phyloP scores from a whole-genome alignment of 2,329 filamentous ascomycete genomes.

The Pestalotiopsis sp. region DNA sequence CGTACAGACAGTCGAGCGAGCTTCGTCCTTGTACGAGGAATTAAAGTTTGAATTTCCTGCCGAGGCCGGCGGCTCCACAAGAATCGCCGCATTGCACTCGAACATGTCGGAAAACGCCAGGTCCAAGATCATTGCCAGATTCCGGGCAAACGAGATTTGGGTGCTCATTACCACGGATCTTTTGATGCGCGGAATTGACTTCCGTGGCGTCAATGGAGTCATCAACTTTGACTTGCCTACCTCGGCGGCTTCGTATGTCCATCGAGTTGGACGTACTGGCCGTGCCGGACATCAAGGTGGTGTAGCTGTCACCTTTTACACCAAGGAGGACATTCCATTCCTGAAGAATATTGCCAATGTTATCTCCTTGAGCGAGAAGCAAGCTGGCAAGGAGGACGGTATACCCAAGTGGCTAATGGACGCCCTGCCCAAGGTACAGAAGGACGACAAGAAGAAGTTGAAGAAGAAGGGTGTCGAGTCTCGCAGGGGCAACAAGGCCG shows the following conservation, averaged over 20 bases:
- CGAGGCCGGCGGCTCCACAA: slow-evolving; percentile 79
- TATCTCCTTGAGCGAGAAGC: slow-evolving; percentile 79
- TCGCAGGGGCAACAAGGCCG: slow-evolving; percentile 51
- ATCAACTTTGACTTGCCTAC: slow-evolving; percentile 97
- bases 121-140: slow-evolving; percentile 81
- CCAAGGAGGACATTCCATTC: slow-evolving; percentile 87
- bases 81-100: slow-evolving; percentile 89
- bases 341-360: slow-evolving; percentile 93
- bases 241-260: slow-evolving; percentile 88
- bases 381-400: slow-evolving; percentile 59
- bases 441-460: slow-evolving; percentile 80
- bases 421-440: slow-evolving; percentile 79
- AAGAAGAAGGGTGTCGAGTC: slow-evolving; percentile 80
- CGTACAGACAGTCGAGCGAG: slow-evolving; percentile 92
- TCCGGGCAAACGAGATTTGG: slow-evolving; percentile 93
- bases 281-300: slow-evolving; percentile 86
- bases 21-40: slow-evolving; percentile 84
- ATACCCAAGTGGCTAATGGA: slow-evolving; percentile 88
- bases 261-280: slow-evolving; percentile 89
- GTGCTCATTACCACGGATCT: slow-evolving; percentile 95
- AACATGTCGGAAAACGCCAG: slow-evolving; percentile 77
- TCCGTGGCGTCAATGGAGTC: slow-evolving; percentile 91
- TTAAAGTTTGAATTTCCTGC: slow-evolving; percentile 92
- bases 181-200: slow-evolving; percentile 89
- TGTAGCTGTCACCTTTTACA: slow-evolving; percentile 91